Base-by-base conservation (phyloP, 768 basidiomycete species). In the Pleurotus tuoliensis region DNA sequence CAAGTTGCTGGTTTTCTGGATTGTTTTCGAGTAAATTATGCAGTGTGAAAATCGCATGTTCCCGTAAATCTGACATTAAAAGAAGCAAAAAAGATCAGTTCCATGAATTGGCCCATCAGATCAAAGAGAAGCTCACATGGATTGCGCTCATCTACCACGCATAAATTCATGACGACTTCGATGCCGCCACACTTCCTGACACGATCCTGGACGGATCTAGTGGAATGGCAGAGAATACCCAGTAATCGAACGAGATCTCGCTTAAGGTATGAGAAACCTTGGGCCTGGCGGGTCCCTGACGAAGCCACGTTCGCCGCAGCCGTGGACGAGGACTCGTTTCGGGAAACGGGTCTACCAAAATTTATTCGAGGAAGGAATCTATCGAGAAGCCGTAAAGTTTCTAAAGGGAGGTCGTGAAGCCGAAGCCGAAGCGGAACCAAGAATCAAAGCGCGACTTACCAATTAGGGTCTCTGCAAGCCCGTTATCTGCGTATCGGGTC, bases 91-190 rank as follows among this genome's bases (percentile, higher is more conserved):
- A 48, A 48, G 47, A 30, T 11, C 2, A 48, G 8, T 55, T 63
- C 18, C 22, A 45, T 58, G 44, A 61, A 52, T 48, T 44, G 54
- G 24, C n/a, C n/a, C 54, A 44, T 16, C 47, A 63, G 56, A 48
- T 11, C 22, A 44, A 58, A 57, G 46, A 55, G 58, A 53, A 50
- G 25, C 30, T 9, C 68, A 96, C 94, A 94, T 39, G 94, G 94
- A 70, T 95, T 97, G 56, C 87, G 74, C 63, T 94, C 94, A 67
- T 98, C 94, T 24, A 93, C 76, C 15, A 92, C 90, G 69, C 93
- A 95, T 71, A 94, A 76, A 65, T 88, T 90, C 82, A 97, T 85
- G 15, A 96, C 79, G 46, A 92, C 81, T 51, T 86, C 79, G 58
- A 97, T 83, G 46, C 94, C 94, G 20, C 82, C 88, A 60, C 79